These are phyloP conservation scores for Penicillium canescens DNA, from an alignment of 495 filamentous ascomycete species.

Conservation along the genomic window DNA sequence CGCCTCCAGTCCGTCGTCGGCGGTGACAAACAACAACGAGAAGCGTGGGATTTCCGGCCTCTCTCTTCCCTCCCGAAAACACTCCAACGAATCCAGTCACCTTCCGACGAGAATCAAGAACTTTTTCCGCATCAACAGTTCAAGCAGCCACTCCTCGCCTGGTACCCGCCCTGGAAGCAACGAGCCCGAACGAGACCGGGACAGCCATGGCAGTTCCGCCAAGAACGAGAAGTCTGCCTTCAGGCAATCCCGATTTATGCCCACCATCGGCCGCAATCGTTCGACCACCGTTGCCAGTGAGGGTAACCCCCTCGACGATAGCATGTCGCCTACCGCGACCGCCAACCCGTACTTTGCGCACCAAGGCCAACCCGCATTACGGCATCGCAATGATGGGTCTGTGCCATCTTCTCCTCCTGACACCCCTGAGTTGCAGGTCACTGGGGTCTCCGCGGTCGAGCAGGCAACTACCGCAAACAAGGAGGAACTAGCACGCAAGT, in stretches of 20 bases:
- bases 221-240: slow-evolving; percentile 65
- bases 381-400: slow-evolving; percentile 92
- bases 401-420: slow-evolving; percentile 97
- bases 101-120: slow-evolving; percentile 90
- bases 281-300: slow-evolving; percentile 93
- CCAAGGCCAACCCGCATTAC: slow-evolving; percentile 87
- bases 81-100: slow-evolving; percentile 55
- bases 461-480: slow-evolving; percentile 80
- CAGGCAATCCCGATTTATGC: slow-evolving; percentile 82
- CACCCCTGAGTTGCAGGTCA: slow-evolving; percentile 75
- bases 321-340: slow-evolving; percentile 86
- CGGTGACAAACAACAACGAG: slow-evolving; percentile 41
- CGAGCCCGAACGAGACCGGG: slow-evolving; percentile 42
- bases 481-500: slow-evolving; percentile 88
- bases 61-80: slow-evolving; percentile 50
- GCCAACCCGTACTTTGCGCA: slow-evolving; percentile 98
- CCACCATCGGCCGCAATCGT: slow-evolving; percentile 71
- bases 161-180: slow-evolving; percentile 36
- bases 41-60: slow-evolving; percentile 50
- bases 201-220: slow-evolving; percentile 35
- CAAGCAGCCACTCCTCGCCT: slow-evolving; percentile 53
- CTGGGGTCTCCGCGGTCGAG: slow-evolving; percentile 70
- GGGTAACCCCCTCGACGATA: slow-evolving; percentile 84
- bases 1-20: slow-evolving; percentile 43
- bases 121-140: slow-evolving; percentile 94